Evolutionary conservation across 495 filamentous ascomycete genomes (phyloP), one percentile per base, ranked within the genome.

Genomic region (Gamarada debralockiae): DNA sequence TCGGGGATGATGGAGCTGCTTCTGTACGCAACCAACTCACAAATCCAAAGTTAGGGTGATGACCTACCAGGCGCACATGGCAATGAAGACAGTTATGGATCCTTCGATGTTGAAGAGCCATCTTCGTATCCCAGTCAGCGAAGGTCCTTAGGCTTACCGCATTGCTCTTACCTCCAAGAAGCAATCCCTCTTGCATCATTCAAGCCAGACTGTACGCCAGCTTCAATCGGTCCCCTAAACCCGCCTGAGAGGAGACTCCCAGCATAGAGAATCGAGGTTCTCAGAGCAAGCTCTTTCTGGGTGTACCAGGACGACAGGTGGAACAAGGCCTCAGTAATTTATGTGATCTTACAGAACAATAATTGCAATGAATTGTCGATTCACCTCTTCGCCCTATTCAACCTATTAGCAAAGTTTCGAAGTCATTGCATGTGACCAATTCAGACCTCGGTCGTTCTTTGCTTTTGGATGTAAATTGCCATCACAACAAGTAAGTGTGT

Each of bases 231-330:
- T 0, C 78, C 79, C 0, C 74, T 72, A 58, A 83, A 80, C 1
- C 78, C 69, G 1, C 77, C 77, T 15, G 78, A 77, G 48, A 67
- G 80, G 67, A 55, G 22, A 13, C 20, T 45, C 1, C 56, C 56
- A 25, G 24, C 29, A 39, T 58, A 49, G n/a, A 48, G 50, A 12
- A 59, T 43, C 20, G 15, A 70, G 66, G 79, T 84, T 24, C 80
- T 75, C 23, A 81, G 65, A 13, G 72, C 73, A 31, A 82, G 56
- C 62, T 83, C 79, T 44, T 72, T 71, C 52, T 72, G 72, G 1
- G 80, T 82, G 55, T 84, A 84, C 79, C 78, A 84, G 39, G 74
- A 76, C 6, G 77, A 80, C 0, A 83, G 69, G 53, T 78, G 81
- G 57, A 79, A 81, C 9, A 80, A n/a, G 34, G 52, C 24, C 10